Percentiles rank a stretch among this genome's conserved stretches.
Conservation (phyloP, 306 rosid species). For the Leucaena leucocephala region DNA sequence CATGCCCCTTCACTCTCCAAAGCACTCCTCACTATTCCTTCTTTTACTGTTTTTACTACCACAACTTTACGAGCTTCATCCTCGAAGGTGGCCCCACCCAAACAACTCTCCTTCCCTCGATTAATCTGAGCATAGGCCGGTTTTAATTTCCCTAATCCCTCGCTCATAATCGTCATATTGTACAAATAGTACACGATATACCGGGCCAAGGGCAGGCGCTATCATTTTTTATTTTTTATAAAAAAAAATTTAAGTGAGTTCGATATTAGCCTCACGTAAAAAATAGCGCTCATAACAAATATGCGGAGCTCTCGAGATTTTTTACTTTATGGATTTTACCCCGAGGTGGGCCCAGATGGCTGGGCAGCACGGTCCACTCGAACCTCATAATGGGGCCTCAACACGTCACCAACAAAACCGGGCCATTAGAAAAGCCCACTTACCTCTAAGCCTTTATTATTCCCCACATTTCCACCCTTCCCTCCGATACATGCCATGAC, state of each 20-base stretch:
- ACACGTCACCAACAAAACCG: constrained; percentile 46
- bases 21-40: too few species aligned
- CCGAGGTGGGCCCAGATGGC: constrained; percentile 7
- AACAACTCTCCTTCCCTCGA: background rate
- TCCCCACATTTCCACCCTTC: constrained; percentile 39
- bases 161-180: background rate
- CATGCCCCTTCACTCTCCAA: too few species aligned
- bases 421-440: constrained; percentile 68
- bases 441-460: constrained; percentile 30
- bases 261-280: too few species aligned
- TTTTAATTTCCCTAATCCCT: background rate
- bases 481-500: constrained; percentile 15
- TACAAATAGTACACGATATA: background rate
- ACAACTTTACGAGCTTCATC: too few species aligned
- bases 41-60: too few species aligned
- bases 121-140: background rate
- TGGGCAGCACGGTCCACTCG: constrained; percentile 38
- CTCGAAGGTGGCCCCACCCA: too few species aligned
- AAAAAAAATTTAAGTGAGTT: too few species aligned
- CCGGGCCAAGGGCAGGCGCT: background rate
- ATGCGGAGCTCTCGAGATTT: too few species aligned
- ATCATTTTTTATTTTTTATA: background rate
- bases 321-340: background rate
- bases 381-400: constrained; percentile 66
- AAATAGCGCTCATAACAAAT: too few species aligned